Evolutionary conservation across 306 rosid species (phyloP).

Genomic region (Trichosanthes cucumerina): DNA sequence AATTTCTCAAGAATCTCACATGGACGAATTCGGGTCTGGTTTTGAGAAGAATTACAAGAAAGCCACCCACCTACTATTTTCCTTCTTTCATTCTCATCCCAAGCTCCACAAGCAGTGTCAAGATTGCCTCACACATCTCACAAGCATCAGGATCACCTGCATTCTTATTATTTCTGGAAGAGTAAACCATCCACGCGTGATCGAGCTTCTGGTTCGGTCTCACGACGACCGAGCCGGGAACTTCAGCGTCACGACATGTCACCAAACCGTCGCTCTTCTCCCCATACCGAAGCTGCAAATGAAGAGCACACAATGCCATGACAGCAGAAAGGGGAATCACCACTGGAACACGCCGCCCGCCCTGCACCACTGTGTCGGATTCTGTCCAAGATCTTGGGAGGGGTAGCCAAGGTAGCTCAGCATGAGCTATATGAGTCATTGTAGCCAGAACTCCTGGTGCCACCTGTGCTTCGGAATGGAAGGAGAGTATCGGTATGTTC

Average conservation of each 20-base stretch:
- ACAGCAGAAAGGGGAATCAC: constrained; percentile 66
- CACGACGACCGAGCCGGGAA: constrained; percentile 72
- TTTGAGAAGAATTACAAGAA: neutral
- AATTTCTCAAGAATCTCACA: neutral
- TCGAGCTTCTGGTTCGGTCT: constrained; percentile 60
- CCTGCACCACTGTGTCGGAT: constrained; percentile 19
- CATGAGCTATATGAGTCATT: constrained; percentile 77
- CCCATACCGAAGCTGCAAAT: constrained; percentile 60
- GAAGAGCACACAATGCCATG: constrained; percentile 71
- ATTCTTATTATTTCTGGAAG: constrained; percentile 37
- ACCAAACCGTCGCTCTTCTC: constrained; percentile 75
- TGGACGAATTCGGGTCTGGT: neutral
- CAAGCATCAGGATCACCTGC: constrained; percentile 45
- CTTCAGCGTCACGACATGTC: constrained; percentile 64
- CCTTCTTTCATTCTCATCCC: constrained; percentile 26
- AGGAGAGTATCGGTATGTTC: constrained; percentile 54
- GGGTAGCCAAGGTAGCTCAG: constrained; percentile 58
- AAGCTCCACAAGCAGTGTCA: constrained; percentile 65
- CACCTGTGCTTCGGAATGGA: constrained; percentile 62
- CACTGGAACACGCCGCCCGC: constrained; percentile 47
- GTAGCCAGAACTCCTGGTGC: constrained; percentile 61
- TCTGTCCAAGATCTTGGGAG: constrained; percentile 19
- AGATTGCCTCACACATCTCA: constrained; percentile 76
- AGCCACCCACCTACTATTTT: neutral
- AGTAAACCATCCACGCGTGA: constrained; percentile 90